Evolutionary conservation across 805 yeast species (phyloP).

Genomic region (Pichia cephalocereana): DNA sequence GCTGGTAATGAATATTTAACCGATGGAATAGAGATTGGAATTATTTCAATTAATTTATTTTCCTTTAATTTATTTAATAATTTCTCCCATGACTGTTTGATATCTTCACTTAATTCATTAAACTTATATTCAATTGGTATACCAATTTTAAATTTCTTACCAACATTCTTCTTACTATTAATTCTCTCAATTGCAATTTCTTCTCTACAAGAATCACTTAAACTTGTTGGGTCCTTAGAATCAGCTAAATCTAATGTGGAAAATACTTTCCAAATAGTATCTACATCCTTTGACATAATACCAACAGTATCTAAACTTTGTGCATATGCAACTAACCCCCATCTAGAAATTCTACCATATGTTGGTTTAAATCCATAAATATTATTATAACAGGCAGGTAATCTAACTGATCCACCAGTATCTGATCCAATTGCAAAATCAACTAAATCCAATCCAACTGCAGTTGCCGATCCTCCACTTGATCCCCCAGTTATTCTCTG

Average conservation of each 20-base stretch:
- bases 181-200: conserved; percentile 3
- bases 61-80: conserved; percentile 36
- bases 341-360: conserved; percentile 83
- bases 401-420: conserved; percentile 93
- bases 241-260: conserved; percentile 52
- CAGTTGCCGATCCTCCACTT: conserved; percentile 93
- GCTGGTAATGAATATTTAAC: conserved; percentile 61
- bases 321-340: conserved; percentile 90
- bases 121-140: conserved; percentile 60
- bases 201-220: conserved; percentile 30
- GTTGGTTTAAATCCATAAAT: conserved; percentile 86
- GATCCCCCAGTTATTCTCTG: conserved; percentile 73
- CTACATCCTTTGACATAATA: conserved; percentile 47
- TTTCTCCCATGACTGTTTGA: conserved; percentile 38
- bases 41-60: conserved; percentile 43
- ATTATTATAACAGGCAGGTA: conserved; percentile 86
- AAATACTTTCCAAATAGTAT: conserved; percentile 40
- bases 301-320: conserved; percentile 96
- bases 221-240: conserved; percentile 69
- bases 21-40: conserved; percentile 63
- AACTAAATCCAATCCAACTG: conserved; percentile 63
- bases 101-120: conserved; percentile 40
- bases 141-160: conserved; percentile 45
- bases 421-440: conserved; percentile 88
- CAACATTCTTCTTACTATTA: conserved; percentile 4